Conservation (phyloP, 305 asterid genomes). For the Solanum chacoense region DNA sequence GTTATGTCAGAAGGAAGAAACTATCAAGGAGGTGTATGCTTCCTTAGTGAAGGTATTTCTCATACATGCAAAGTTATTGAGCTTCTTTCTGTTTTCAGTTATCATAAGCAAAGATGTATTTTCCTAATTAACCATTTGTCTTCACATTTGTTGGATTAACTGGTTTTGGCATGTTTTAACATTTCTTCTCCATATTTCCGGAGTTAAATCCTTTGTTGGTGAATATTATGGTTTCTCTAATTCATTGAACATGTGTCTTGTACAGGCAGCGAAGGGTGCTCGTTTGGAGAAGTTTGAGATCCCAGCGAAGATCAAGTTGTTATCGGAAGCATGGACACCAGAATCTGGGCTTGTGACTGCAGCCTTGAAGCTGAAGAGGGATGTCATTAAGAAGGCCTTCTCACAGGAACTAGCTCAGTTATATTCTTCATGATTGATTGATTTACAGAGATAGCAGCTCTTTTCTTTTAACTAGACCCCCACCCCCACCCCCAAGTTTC, state of each 20-base stretch:
- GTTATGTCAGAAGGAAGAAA: conserved; percentile 54
- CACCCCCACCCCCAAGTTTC: background rate
- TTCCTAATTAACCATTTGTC: background rate
- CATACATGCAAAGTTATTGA: conserved; percentile 39
- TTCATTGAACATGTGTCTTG: background rate
- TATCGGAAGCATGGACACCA: conserved; percentile 41
- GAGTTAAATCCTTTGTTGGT: background rate
- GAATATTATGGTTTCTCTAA: background rate
- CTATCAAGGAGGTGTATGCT: conserved; percentile 58
- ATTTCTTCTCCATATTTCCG: background rate
- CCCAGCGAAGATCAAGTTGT: conserved; percentile 33
- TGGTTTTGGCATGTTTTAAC: background rate
- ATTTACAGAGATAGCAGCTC: background rate
- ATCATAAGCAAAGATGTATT: background rate
- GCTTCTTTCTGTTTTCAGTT: background rate
- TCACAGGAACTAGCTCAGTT: conserved; percentile 27
- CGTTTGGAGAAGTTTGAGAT: conserved; percentile 39
- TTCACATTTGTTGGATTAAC: background rate
- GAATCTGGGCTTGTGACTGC: conserved; percentile 47
- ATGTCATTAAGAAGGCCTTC: conserved; percentile 28
- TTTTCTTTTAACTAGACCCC: background rate
- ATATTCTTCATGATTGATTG: conserved; percentile 15
- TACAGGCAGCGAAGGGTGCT: conserved; percentile 35
- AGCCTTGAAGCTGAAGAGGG: conserved; percentile 44
- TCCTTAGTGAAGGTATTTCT: conserved; percentile 63